These are phyloP conservation scores for Aspergillus bridgeri DNA, from an alignment of 495 filamentous ascomycete genomes.

Conservation along the genomic window DNA sequence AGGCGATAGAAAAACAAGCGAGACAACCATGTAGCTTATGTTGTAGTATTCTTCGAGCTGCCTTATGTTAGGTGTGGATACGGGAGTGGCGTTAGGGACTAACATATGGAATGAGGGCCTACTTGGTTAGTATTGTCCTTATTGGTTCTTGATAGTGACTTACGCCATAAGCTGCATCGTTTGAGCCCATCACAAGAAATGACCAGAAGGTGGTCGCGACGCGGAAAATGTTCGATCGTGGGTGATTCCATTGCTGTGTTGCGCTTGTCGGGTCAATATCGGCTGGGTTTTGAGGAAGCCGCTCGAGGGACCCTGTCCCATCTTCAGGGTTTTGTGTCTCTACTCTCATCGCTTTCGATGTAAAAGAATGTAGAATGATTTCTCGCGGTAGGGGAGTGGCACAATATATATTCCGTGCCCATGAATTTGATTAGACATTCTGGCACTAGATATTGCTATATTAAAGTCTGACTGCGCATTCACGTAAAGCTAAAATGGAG, in stretches of 20 bases:
- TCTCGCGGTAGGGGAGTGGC: no score
- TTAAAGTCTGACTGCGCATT: no score
- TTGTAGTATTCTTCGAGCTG: slow-evolving; percentile 56
- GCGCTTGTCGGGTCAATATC: neutral
- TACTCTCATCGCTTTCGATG: neutral
- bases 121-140: neutral
- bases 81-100: neutral
- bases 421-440: no score
- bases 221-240: neutral
- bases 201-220: slow-evolving; percentile 15
- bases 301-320: neutral
- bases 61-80: neutral
- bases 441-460: no score
- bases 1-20: slow-evolving; percentile 58
- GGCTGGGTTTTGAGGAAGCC: neutral
- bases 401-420: no score
- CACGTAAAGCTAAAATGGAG: no score
- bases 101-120: slow-evolving; percentile 48
- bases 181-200: slow-evolving; percentile 63
- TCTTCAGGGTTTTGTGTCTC: neutral
- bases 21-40: slow-evolving; percentile 50
- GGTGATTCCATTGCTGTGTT: slow-evolving; percentile 3
- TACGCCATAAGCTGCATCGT: slow-evolving; percentile 67
- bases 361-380: no score
- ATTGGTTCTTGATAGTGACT: neutral